phyloP scores from a whole-genome alignment of 106 monocot species.

The Iris macrosiphon region DNA sequence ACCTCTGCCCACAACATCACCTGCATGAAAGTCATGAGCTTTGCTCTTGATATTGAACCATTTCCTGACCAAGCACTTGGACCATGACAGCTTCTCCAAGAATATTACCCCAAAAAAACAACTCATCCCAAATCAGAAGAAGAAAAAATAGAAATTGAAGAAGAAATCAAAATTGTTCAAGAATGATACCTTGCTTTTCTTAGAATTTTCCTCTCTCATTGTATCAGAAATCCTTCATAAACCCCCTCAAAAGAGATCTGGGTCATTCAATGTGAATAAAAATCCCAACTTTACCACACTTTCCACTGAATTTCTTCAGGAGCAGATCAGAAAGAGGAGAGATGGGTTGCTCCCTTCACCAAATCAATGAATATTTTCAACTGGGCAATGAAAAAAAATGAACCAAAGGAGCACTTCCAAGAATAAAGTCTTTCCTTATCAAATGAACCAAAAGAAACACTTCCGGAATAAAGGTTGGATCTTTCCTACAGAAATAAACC shows the following conservation, averaged over 20 bases:
- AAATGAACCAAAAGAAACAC: no score
- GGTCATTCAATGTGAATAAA: neutral
- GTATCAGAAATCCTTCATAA: constrained; percentile 23
- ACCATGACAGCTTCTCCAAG: constrained; percentile 48
- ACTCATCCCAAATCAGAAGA: neutral
- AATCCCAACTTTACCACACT: neutral
- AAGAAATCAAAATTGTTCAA: neutral
- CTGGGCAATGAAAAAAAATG: no score
- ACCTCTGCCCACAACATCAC: constrained; percentile 41
- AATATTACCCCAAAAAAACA: no score
- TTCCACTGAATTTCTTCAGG: neutral
- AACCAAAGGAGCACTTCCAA: no score
- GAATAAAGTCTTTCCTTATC: no score
- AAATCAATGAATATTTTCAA: no score
- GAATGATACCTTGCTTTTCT: constrained; percentile 40
- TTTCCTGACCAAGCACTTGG: constrained; percentile 45
- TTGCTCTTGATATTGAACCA: constrained; percentile 67
- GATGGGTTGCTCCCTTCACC: neutral
- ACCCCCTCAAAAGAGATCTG: constrained; percentile 4
- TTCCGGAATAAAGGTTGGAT: no score
- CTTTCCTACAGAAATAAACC: no score
- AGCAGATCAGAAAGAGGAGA: neutral
- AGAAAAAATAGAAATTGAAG: neutral
- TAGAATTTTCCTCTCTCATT: constrained; percentile 55
- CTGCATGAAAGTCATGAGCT: constrained; percentile 47